phyloP scores from a whole-genome alignment of 148 eudicot species.

The Rhododendron vialii region DNA sequence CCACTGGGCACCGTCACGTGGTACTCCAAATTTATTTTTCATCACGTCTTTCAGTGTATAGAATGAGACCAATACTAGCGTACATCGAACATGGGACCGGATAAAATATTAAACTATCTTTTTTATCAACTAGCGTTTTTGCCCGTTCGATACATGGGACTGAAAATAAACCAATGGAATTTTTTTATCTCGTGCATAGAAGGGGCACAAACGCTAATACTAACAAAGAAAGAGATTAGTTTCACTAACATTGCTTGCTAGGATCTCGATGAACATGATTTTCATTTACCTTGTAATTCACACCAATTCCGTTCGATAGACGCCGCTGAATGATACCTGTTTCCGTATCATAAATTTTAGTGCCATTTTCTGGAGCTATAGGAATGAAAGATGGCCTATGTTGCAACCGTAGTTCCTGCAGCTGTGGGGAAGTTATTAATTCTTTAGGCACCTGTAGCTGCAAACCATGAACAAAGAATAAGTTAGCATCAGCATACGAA shows the following conservation, averaged over 20 bases:
- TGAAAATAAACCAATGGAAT: no score
- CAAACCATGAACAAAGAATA: constrained; percentile 17
- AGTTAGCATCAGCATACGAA: neutral
- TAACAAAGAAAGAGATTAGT: neutral
- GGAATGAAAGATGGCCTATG: constrained; percentile 62
- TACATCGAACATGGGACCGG: no score
- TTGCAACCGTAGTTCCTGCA: constrained; percentile 53
- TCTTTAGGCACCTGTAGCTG: constrained; percentile 99
- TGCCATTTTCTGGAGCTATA: constrained; percentile 33
- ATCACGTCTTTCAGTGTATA: no score
- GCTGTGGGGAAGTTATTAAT: constrained; percentile 54
- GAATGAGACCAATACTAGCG: no score
- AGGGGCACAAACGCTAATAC: no score
- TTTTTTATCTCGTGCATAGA: no score
- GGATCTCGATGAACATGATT: neutral
- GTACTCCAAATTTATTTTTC: no score
- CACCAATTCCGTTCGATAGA: constrained; percentile 91
- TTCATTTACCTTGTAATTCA: constrained; percentile 78
- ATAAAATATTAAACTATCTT: no score
- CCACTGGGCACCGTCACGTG: no score
- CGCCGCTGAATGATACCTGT: constrained; percentile 83
- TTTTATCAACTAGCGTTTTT: no score
- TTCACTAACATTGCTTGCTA: neutral
- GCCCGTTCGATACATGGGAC: no score
- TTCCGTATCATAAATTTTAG: constrained; percentile 61